These are phyloP conservation scores for Backusella liffmaniae DNA, from an alignment of 192 early-diverging fungal species.

Conservation along the genomic window DNA sequence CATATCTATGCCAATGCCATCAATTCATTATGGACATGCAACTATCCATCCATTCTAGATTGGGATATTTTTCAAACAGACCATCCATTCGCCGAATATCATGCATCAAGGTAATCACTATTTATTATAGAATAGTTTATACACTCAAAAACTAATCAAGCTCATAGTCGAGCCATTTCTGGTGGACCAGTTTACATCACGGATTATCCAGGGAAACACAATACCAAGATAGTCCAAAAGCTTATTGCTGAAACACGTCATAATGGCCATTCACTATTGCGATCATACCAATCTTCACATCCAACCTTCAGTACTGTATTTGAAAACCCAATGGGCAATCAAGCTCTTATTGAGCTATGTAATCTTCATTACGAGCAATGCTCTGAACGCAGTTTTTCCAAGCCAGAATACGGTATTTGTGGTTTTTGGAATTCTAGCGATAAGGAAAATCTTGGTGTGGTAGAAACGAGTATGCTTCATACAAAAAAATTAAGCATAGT, in stretches of 20 bases:
- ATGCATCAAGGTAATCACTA: constrained; percentile 36
- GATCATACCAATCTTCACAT: constrained; percentile 14
- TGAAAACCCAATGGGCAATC: constrained; percentile 11
- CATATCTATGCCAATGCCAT: constrained; percentile 58
- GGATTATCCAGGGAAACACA: constrained; percentile 27
- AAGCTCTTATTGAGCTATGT: constrained; percentile 12
- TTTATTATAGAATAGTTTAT: not conserved
- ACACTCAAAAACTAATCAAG: not conserved
- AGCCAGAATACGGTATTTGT: not conserved
- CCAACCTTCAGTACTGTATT: constrained; percentile 24
- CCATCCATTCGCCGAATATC: constrained; percentile 41
- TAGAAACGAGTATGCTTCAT: not conserved
- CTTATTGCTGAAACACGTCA: not conserved
- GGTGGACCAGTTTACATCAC: constrained; percentile 61
- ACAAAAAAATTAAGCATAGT: not conserved
- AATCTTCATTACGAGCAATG: constrained; percentile 18
- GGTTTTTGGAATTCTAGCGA: constrained; percentile 11
- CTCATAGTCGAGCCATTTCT: constrained; percentile 39
- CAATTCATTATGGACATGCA: constrained; percentile 47
- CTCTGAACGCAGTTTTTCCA: not conserved
- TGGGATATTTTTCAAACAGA: constrained; percentile 65
- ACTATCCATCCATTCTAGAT: constrained; percentile 35
- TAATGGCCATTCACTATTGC: constrained; percentile 8
- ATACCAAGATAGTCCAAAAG: not conserved
- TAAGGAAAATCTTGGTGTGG: not conserved